Evolutionary conservation across 768 basidiomycete genomes (phyloP).

Genomic region (Calocybe indica): DNA sequence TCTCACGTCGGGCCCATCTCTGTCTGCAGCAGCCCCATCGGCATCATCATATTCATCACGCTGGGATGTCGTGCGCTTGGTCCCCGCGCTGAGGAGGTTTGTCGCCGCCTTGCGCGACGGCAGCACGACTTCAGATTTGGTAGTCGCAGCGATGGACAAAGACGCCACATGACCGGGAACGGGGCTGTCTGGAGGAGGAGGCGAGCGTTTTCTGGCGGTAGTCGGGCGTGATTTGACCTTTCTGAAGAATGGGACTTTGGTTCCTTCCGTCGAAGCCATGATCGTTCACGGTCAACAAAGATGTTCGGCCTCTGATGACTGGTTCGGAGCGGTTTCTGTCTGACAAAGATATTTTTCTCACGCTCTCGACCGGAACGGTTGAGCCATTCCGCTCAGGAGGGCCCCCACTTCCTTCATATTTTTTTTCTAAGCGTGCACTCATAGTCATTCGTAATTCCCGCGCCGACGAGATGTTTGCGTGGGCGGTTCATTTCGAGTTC

Average conservation of each 20-base stretch:
- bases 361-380: too few relatives aligned
- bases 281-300: conserved; percentile 11
- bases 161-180: conserved; percentile 17
- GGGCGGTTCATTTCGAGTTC: too few relatives aligned
- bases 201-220: conserved; percentile 69
- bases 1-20: conserved; percentile 65
- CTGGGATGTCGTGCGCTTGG: conserved; percentile 50
- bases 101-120: conserved; percentile 62
- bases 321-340: background rate
- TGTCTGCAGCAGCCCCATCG: conserved; percentile 41
- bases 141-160: background rate
- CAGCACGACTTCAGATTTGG: conserved; percentile 69
- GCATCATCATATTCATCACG: conserved; percentile 51
- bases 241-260: conserved; percentile 82
- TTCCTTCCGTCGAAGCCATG: conserved; percentile 32
- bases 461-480: too few relatives aligned
- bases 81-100: conserved; percentile 62
- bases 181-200: conserved; percentile 39
- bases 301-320: background rate
- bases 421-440: too few relatives aligned
- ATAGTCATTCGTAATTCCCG: too few relatives aligned
- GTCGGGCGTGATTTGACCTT: conserved; percentile 71
- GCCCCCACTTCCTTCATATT: too few relatives aligned
- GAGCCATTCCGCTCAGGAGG: too few relatives aligned
- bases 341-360: background rate